Evolutionary conservation across 257 asterid genomes (phyloP).

Genomic region (Capsicum chinense): DNA sequence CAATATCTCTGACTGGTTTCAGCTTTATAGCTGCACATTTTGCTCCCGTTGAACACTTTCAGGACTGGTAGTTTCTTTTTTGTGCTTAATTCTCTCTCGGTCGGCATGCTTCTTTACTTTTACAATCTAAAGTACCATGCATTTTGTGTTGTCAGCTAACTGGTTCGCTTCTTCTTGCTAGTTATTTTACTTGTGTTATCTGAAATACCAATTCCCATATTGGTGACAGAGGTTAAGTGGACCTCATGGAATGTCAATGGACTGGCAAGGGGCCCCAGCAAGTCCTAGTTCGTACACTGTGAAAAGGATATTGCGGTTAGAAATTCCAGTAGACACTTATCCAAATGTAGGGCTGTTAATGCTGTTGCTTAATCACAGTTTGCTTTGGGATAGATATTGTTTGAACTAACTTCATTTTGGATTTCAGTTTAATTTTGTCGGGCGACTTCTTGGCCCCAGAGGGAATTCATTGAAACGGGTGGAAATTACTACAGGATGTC

Average conservation of each 20-base stretch:
- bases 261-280: constrained; percentile 99
- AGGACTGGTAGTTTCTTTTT: neutral
- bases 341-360: constrained; percentile 66
- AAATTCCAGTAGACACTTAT: constrained; percentile 89
- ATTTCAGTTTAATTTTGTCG: constrained; percentile 90
- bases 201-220: constrained; percentile 24
- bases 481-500: constrained; percentile 96
- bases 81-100: constrained; percentile 10
- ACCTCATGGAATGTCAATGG: constrained; percentile 96
- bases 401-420: constrained; percentile 24
- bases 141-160: constrained; percentile 16
- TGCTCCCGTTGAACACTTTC: constrained; percentile 14
- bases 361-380: constrained; percentile 12
- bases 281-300: constrained; percentile 95
- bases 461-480: constrained; percentile 97
- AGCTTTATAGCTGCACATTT: constrained; percentile 5
- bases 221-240: constrained; percentile 73
- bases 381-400: neutral
- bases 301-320: constrained; percentile 89
- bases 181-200: neutral
- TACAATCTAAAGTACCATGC: neutral
- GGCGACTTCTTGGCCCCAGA: constrained; percentile 97
- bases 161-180: constrained; percentile 8
- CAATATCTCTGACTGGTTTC: constrained; percentile 18
- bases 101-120: neutral